phyloP scores from a whole-genome alignment of 345 rosid species.

The Hypericum androsaemum region DNA sequence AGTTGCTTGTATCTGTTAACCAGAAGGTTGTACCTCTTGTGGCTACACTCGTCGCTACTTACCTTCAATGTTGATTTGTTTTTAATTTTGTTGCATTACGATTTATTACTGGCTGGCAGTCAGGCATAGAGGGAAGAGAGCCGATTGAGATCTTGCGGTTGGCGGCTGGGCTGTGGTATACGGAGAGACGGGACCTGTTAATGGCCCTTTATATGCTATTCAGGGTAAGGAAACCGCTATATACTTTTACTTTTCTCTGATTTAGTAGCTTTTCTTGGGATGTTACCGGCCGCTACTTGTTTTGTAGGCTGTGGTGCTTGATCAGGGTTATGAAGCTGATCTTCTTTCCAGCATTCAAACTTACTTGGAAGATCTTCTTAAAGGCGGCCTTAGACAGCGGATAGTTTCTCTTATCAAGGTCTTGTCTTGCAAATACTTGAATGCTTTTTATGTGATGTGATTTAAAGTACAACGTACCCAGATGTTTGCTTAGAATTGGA shows the following conservation, averaged over 20 bases:
- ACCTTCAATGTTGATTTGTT: not conserved
- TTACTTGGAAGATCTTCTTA: slow-evolving; percentile 61
- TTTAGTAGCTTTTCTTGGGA: slow-evolving; percentile 10
- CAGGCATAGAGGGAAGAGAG: slow-evolving; percentile 81
- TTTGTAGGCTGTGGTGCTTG: slow-evolving; percentile 82
- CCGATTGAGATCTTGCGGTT: slow-evolving; percentile 74
- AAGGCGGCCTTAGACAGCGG: slow-evolving; percentile 66
- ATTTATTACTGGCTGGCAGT: slow-evolving; percentile 30
- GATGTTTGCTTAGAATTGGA: no score
- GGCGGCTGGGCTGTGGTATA: slow-evolving; percentile 91
- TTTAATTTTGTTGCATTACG: slow-evolving; percentile 6
- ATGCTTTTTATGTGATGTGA: not conserved
- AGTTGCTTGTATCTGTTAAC: slow-evolving; percentile 73
- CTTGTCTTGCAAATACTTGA: not conserved
- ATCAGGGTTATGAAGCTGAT: slow-evolving; percentile 71
- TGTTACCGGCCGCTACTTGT: slow-evolving; percentile 7
- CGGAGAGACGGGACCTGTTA: slow-evolving; percentile 77
- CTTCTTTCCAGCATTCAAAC: slow-evolving; percentile 66
- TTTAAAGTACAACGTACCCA: not conserved
- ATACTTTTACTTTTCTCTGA: slow-evolving; percentile 3
- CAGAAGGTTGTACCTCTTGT: slow-evolving; percentile 55
- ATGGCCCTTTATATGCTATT: slow-evolving; percentile 64
- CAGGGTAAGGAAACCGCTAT: slow-evolving; percentile 40
- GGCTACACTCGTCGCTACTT: not conserved
- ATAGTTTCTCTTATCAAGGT: slow-evolving; percentile 78